These are phyloP conservation scores for Irpex sp. DNA, from an alignment of 1,284 basidiomycete genomes.

Conservation along the genomic window DNA sequence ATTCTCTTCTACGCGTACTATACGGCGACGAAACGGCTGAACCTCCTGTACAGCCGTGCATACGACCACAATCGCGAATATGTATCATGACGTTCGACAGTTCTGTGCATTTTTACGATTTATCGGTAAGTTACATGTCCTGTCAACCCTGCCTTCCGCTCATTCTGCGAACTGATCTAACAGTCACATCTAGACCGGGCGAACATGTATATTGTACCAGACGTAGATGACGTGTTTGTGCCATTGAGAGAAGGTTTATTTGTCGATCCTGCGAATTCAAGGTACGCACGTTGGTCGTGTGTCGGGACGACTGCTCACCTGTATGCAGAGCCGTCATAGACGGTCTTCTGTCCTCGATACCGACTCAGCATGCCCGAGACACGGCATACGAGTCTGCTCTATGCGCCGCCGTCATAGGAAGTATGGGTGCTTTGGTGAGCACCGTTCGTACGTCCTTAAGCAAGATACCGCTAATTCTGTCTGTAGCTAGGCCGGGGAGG, in stretches of 20 bases:
- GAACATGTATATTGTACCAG: slow-evolving; percentile 83
- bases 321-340: slow-evolving; percentile 52
- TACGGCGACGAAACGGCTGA: slow-evolving; percentile 58
- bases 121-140: slow-evolving; percentile 60
- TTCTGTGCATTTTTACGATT: slow-evolving; percentile 86
- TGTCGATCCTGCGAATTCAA: slow-evolving; percentile 71
- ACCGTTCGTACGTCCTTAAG: not conserved
- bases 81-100: slow-evolving; percentile 86
- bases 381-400: slow-evolving; percentile 62
- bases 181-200: slow-evolving; percentile 58
- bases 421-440: slow-evolving; percentile 71
- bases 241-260: slow-evolving; percentile 80
- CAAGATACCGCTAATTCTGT: slow-evolving; percentile 1
- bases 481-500: slow-evolving; percentile 77
- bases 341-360: slow-evolving; percentile 64
- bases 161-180: slow-evolving; percentile 6
- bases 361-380: slow-evolving; percentile 54
- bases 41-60: slow-evolving; percentile 40
- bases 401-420: slow-evolving; percentile 76
- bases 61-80: slow-evolving; percentile 54
- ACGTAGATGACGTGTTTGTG: slow-evolving; percentile 89
- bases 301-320: slow-evolving; percentile 4
- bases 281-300: slow-evolving; percentile 38
- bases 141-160: not conserved
- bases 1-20: slow-evolving; percentile 61